phyloP scores from a whole-genome alignment of 1,284 basidiomycete species.

The Xerocomus amazonicus region DNA sequence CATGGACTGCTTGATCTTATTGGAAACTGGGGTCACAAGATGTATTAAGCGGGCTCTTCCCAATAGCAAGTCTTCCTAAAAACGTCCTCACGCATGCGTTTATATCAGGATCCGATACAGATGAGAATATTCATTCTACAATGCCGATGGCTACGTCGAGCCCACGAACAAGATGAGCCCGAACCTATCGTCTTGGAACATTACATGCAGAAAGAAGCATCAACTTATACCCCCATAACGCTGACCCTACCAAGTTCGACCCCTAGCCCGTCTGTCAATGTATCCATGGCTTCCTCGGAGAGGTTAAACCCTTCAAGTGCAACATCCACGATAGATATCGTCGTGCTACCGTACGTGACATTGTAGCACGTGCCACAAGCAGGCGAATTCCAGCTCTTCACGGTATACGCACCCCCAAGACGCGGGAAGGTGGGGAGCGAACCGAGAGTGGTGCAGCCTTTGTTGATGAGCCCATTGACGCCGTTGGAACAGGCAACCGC shows the following conservation, averaged over 20 bases:
- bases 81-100: too few species aligned
- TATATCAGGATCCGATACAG: too few species aligned
- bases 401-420: too few species aligned
- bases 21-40: background rate
- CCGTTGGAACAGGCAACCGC: conserved; percentile 50
- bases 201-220: conserved; percentile 24
- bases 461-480: conserved; percentile 37
- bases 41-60: background rate
- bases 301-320: conserved; percentile 34
- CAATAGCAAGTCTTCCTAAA: too few species aligned
- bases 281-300: conserved; percentile 35
- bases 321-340: conserved; percentile 33
- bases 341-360: conserved; percentile 25
- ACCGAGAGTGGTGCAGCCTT: conserved; percentile 44
- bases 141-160: background rate
- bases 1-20: background rate
- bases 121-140: background rate
- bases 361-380: conserved; percentile 36
- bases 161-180: too few species aligned
- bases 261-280: conserved; percentile 32
- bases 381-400: conserved; percentile 20
- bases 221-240: conserved; percentile 20
- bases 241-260: conserved; percentile 25
- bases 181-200: background rate
- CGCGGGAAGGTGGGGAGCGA: conserved; percentile 46